Base-by-base conservation (phyloP, 441 rosid genomes). In the Kokia cookei region DNA sequence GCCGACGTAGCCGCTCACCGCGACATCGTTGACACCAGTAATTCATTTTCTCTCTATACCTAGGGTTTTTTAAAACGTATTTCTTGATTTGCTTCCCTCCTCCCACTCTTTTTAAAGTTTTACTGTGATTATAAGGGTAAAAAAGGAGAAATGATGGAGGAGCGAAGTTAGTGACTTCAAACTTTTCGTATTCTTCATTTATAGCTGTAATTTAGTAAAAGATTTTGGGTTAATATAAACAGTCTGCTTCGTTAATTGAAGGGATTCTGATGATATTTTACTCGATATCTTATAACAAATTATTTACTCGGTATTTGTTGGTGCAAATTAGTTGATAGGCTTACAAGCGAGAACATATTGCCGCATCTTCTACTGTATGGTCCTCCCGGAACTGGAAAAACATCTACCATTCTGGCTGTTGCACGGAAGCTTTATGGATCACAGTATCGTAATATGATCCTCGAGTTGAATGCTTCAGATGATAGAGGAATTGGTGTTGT, bases 1-100 rank as follows among this genome's bases (percentile, higher is more conserved):
- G 90, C 90, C 29, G 99, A 93, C 74, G 98, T 95, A 37, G 98
- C 99, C 40, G 95, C 98, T 74, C 98, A 95, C 84, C 97, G 98
- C 55, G 99, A 93, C 88, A 95, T 95, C 76, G 85, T 95, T 37
- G 97, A 93, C 74, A 93, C 99, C 47, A 92, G 99, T 95, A 85
- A 84, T 65, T 63, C 15, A 37, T 8, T 48, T 27, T 55, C 62
- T 17, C 37, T 29, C 65, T 71, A 64, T 37, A 32, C 13, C 58
- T 76, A 83, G 80, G 85, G 84, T 73, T 85, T 82, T 26, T 26
- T 0, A 7, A 13, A 67, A 27, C 27, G 19, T 0, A 2, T n/a
- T 60, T 27, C 40, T 22, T 17, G 12, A n/a, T 45, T 45, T 75
- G 12, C 57, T 69, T 27, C 43, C 3, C 2, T 75, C 19, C 8